Evolutionary conservation across 2,329 filamentous ascomycete species (phyloP).

Genomic region (Akanthomyces dipterigenus): DNA sequence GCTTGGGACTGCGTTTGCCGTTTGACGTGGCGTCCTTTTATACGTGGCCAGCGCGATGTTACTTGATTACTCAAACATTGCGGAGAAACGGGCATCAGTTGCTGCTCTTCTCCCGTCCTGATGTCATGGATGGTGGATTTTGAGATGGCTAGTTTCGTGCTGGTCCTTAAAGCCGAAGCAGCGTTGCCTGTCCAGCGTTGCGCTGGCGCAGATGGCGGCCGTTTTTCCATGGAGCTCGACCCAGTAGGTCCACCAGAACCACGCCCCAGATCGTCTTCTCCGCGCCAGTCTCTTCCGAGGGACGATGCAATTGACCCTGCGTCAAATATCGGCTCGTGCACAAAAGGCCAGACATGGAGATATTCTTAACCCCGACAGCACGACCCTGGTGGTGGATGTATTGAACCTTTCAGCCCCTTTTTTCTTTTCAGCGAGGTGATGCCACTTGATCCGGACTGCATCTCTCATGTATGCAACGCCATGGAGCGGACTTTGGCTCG

Average conservation of each 20-base stretch:
- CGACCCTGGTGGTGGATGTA: not conserved
- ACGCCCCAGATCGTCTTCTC: not conserved
- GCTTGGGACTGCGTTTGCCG: not conserved
- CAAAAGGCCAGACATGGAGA: not conserved
- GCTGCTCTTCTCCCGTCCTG: not conserved
- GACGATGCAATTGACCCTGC: not conserved
- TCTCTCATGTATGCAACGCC: not conserved
- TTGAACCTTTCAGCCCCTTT: not conserved
- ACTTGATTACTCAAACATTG: not conserved
- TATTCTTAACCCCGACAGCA: not conserved
- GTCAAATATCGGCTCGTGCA: too few species aligned
- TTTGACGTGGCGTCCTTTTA: not conserved
- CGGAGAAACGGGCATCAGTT: not conserved
- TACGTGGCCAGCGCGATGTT: too few species aligned
- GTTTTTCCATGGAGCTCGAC: not conserved
- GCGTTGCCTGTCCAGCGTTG: not conserved
- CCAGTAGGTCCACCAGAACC: not conserved
- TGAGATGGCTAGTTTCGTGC: not conserved
- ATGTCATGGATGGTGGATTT: not conserved
- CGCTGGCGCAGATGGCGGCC: not conserved
- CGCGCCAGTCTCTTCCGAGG: not conserved
- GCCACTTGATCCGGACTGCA: not conserved
- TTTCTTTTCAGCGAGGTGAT: not conserved
- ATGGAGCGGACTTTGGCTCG: not conserved
- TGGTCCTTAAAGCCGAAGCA: conserved; percentile 3